These are phyloP conservation scores for Boletellus ananiceps DNA, from an alignment of 768 basidiomycete genomes.

Conservation along the genomic window DNA sequence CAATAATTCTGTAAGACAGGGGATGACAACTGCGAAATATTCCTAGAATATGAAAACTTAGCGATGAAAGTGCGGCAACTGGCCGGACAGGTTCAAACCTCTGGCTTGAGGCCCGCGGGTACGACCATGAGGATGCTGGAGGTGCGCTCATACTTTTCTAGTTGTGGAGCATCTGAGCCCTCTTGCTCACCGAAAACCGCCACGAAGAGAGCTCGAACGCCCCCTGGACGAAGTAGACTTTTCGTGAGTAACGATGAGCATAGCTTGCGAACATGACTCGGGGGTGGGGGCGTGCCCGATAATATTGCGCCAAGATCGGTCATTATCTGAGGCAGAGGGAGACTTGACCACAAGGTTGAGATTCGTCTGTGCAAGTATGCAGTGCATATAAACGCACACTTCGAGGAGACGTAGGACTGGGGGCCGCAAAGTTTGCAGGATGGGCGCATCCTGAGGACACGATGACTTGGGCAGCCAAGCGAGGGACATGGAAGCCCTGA, in stretches of 20 bases:
- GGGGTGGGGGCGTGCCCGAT: conserved; percentile 37
- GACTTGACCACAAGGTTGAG: conserved; percentile 30
- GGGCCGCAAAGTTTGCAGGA: conserved; percentile 46
- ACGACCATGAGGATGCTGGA: conserved; percentile 58
- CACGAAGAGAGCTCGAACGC: conserved; percentile 62
- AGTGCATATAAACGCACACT: conserved; percentile 46
- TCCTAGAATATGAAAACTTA: conserved; percentile 38
- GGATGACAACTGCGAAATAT: conserved; percentile 54
- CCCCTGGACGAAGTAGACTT: conserved; percentile 67
- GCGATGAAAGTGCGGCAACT: conserved; percentile 1
- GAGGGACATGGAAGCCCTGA: conserved; percentile 56
- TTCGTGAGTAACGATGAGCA: conserved; percentile 62
- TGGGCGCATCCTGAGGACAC: conserved; percentile 34
- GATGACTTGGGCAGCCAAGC: conserved; percentile 69
- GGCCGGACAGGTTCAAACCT: conserved; percentile 39
- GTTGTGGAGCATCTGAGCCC: conserved; percentile 43
- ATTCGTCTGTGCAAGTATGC: conserved; percentile 6
- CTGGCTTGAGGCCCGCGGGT: conserved; percentile 49
- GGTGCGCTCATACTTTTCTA: conserved; percentile 73
- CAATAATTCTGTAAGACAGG: conserved; percentile 52
- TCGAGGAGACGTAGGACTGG: conserved; percentile 53
- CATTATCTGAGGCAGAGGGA: conserved; percentile 64
- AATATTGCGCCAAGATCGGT: conserved; percentile 59
- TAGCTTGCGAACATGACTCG: conserved; percentile 51
- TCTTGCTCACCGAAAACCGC: conserved; percentile 68